A percentile compares a stretch with the other conserved stretches of the same genome.
phyloP scores from a whole-genome alignment of 2,329 filamentous ascomycete species.

The Pyricularia sp. region DNA sequence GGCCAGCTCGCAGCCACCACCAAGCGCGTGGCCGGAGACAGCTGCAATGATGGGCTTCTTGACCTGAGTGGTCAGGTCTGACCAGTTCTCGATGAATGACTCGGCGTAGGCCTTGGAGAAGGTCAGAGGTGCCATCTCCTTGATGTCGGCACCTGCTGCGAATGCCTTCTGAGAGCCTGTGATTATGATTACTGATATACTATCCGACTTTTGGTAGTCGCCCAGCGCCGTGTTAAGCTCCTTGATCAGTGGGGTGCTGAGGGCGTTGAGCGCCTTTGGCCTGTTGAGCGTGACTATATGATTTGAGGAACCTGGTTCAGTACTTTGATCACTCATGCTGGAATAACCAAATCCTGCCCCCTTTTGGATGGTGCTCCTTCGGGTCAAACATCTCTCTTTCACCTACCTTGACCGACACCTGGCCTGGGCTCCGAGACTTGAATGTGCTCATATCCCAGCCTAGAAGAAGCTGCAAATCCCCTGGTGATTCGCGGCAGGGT shows the following conservation, averaged over 20 bases:
- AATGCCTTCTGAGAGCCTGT: conserved; percentile 88
- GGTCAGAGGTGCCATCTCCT: conserved; percentile 91
- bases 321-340: not conserved
- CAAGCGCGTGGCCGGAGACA: conserved; percentile 88
- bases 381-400: not conserved
- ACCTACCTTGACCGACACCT: conserved; percentile 80
- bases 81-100: conserved; percentile 96
- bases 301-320: not conserved
- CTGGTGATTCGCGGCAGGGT: conserved; percentile 47
- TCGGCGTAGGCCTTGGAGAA: conserved; percentile 81
- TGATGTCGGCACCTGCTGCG: conserved; percentile 94
- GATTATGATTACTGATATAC: conserved; percentile 69
- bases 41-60: conserved; percentile 94
- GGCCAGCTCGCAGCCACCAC: conserved; percentile 91
- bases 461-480: conserved; percentile 36
- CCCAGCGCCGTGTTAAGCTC: conserved; percentile 77
- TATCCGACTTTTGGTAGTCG: conserved; percentile 59
- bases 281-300: conserved; percentile 77
- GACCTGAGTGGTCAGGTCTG: conserved; percentile 68
- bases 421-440: conserved; percentile 73
- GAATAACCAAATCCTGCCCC: not conserved
- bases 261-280: conserved; percentile 89
- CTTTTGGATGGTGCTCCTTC: not conserved
- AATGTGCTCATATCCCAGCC: conserved; percentile 64
- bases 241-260: conserved; percentile 80